Evolutionary conservation across 2,329 filamentous ascomycete species (phyloP).

Genomic region (Talaromyces sp.): DNA sequence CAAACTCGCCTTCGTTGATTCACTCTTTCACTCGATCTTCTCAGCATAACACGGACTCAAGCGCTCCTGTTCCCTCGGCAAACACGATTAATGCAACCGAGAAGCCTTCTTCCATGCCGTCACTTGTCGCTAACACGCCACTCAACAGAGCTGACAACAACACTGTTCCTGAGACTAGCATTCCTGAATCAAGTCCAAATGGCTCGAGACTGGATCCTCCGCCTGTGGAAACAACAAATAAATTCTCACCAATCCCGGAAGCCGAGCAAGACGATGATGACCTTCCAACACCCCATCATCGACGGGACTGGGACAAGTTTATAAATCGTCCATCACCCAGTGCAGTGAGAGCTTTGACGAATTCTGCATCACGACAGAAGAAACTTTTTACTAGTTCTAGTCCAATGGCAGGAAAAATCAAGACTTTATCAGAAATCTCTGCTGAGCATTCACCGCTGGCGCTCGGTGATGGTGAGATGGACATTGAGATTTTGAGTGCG

Average conservation of each 20-base stretch:
- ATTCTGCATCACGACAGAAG: constrained; percentile 14
- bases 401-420: constrained; percentile 31
- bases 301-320: background rate
- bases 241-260: constrained; percentile 10
- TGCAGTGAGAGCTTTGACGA: constrained; percentile 14
- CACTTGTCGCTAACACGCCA: constrained; percentile 36
- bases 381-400: constrained; percentile 27
- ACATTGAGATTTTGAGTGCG: constrained; percentile 31
- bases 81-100: constrained; percentile 11
- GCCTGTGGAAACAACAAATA: background rate
- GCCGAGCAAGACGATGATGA: constrained; percentile 32
- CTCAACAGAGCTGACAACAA: constrained; percentile 23
- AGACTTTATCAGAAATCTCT: constrained; percentile 37
- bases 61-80: background rate
- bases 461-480: constrained; percentile 24
- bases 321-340: constrained; percentile 13
- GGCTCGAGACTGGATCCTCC: constrained; percentile 4
- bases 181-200: constrained; percentile 34
- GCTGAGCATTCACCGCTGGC: constrained; percentile 35
- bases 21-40: constrained; percentile 18
- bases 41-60: background rate
- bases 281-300: constrained; percentile 25
- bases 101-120: constrained; percentile 34
- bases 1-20: constrained; percentile 14
- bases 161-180: constrained; percentile 26